Base-by-base conservation (phyloP, 2,329 filamentous ascomycete genomes). In the Nigrospora sphaerica region DNA sequence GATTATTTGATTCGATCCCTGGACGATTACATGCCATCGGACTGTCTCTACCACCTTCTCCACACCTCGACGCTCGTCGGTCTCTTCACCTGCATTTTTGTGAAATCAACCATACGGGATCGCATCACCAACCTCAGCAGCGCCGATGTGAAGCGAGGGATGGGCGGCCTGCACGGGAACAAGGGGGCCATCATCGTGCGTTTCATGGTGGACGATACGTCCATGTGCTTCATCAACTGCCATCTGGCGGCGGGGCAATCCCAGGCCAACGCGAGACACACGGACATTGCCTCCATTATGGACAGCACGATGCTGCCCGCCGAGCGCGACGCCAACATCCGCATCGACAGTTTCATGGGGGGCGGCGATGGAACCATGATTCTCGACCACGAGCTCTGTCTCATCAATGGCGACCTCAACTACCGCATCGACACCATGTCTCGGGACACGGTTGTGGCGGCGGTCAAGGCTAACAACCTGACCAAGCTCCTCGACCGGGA, bases 361-460 rank as follows among this genome's bases (percentile, higher is more conserved):
- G 93, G 93, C n/a, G 93, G 93, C 39, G 93, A 98, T 62, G 93
- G 93, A 7, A 85, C 83, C 36, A 90, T 96, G 85, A 88, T 98
- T 48, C 75, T 97, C 48, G 93, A 98, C 60, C 93, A 98, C 61
- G 93, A 98, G 67, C 85, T 98, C n/a, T 96, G 92, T 64, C 82
- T 98, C 41, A 70, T 97, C 37, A 97, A 97, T 58, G 93, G 93
- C 28, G 93, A 98, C 63, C 76, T 98, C 42, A 98, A 98, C 67
- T 98, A 98, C 65, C 90, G 93, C 51, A 97, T 98, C 59, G 93
- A 98, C 64, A 90, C 91, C 19, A 96, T 97, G 81, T 89, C 89
- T 16, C 87, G 93, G 42, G 89, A 97, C 58, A 90, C 88, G 0
- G 92, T 98, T 3, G 86, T 97, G 46, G 85, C 84, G 49, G 90